Conservation (phyloP, 140 eudicot genomes). For the Ambrosia hybrid region DNA sequence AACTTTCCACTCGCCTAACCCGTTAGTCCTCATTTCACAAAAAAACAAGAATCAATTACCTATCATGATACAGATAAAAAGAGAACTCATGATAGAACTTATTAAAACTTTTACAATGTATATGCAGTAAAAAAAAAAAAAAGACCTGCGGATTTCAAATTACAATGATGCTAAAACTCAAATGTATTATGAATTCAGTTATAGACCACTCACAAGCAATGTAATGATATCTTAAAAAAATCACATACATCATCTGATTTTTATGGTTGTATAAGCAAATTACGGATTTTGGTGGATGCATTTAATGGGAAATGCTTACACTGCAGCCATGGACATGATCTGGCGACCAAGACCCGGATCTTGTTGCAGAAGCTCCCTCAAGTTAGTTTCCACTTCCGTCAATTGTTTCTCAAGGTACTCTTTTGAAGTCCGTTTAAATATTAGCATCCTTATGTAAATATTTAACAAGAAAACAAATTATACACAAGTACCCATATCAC, state of each 20-base stretch:
- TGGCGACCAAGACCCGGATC: constrained; percentile 96
- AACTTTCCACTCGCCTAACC: too few relatives aligned
- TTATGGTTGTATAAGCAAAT: not conserved
- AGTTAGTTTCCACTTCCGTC: constrained; percentile 71
- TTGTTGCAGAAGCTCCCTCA: constrained; percentile 91
- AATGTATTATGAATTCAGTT: not conserved
- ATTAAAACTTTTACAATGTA: not conserved
- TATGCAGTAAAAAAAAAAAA: not conserved
- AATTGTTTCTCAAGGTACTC: constrained; percentile 93
- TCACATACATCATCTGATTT: constrained; percentile 1
- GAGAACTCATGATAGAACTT: not conserved
- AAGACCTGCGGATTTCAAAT: constrained; percentile 3
- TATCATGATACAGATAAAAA: too few relatives aligned
- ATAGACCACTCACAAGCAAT: constrained; percentile 7
- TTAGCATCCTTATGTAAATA: not conserved
- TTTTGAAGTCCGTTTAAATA: constrained; percentile 65
- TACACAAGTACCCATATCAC: not conserved
- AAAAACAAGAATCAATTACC: too few relatives aligned
- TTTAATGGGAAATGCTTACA: constrained; percentile 1
- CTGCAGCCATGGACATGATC: constrained; percentile 91
- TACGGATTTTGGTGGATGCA: not conserved
- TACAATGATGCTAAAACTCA: constrained; percentile 8
- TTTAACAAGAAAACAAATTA: not conserved
- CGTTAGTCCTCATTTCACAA: too few relatives aligned
- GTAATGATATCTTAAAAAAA: not conserved